Conservation (phyloP, 805 yeast genomes). For the Teunomyces stri region DNA sequence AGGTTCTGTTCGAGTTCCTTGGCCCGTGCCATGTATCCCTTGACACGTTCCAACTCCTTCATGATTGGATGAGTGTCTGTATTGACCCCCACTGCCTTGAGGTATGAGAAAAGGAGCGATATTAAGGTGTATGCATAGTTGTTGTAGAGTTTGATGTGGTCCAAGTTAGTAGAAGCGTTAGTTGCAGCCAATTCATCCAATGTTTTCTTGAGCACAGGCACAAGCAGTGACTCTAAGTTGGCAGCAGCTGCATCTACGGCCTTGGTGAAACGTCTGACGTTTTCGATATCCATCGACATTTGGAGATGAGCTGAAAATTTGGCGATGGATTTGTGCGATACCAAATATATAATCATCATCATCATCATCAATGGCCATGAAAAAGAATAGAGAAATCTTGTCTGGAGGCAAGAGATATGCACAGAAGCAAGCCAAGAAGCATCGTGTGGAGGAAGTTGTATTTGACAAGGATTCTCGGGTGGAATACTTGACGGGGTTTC, state of each 20-base stretch:
- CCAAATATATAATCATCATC: background rate
- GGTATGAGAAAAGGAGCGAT: constrained; percentile 56
- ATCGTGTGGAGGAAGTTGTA: constrained; percentile 77
- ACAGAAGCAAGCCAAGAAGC: constrained; percentile 60
- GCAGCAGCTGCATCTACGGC: constrained; percentile 38
- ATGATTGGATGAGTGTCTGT: constrained; percentile 61
- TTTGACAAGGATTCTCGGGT: constrained; percentile 77
- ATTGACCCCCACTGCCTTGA: constrained; percentile 58
- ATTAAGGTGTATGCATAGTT: constrained; percentile 51
- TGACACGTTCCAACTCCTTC: constrained; percentile 64
- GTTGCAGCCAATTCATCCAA: constrained; percentile 37
- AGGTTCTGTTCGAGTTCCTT: constrained; percentile 34
- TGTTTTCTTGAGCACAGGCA: constrained; percentile 35
- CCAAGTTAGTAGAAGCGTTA: constrained; percentile 20
- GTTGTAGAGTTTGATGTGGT: constrained; percentile 32
- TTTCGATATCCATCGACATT: constrained; percentile 45
- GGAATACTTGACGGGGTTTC: constrained; percentile 92
- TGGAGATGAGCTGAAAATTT: constrained; percentile 2
- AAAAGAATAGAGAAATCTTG: constrained; percentile 76
- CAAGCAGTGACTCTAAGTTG: constrained; percentile 32
- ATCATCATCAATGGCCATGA: constrained; percentile 21
- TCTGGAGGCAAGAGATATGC: constrained; percentile 84
- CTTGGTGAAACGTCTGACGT: constrained; percentile 37
- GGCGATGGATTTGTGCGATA: background rate
- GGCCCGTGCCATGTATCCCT: constrained; percentile 61